Conservation (phyloP, 1,139 yeast species). For the Williopsis jadinii region DNA sequence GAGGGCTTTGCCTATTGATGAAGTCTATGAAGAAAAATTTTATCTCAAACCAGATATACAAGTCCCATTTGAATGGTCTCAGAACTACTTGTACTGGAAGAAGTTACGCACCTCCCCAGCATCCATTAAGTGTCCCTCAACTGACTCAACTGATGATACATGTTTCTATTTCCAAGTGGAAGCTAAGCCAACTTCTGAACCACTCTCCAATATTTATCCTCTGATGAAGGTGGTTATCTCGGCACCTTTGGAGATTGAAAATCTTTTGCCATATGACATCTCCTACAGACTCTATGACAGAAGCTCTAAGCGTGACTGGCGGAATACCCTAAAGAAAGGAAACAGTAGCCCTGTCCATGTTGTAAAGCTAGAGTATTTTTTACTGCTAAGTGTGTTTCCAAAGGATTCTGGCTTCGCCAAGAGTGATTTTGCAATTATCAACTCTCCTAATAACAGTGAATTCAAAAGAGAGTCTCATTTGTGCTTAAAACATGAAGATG, state of each 20-base stretch:
- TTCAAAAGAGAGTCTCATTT: slow-evolving; percentile 51
- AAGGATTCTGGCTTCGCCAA: slow-evolving; percentile 53
- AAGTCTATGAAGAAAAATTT: slow-evolving; percentile 52
- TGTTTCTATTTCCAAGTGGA: slow-evolving; percentile 68
- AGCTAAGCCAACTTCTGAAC: slow-evolving; percentile 58
- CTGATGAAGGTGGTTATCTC: slow-evolving; percentile 73
- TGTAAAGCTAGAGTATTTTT: slow-evolving; percentile 62
- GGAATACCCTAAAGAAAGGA: slow-evolving; percentile 55
- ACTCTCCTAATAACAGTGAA: slow-evolving; percentile 47
- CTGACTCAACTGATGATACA: slow-evolving; percentile 31
- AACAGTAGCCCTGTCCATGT: slow-evolving; percentile 70
- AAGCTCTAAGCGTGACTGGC: slow-evolving; percentile 65
- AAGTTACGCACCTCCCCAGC: slow-evolving; percentile 44
- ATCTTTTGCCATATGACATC: slow-evolving; percentile 77
- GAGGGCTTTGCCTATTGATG: slow-evolving; percentile 66
- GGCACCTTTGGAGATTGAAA: slow-evolving; percentile 84
- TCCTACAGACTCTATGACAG: slow-evolving; percentile 74
- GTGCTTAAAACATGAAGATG: slow-evolving; percentile 46
- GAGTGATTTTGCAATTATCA: slow-evolving; percentile 79
- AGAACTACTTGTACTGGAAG: slow-evolving; percentile 57
- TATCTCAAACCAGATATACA: slow-evolving; percentile 55
- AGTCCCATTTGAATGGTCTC: slow-evolving; percentile 62
- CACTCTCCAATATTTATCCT: slow-evolving; percentile 72
- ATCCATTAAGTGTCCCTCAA: slow-evolving; percentile 54
- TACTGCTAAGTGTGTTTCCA: slow-evolving; percentile 70